These are phyloP conservation scores for Suillus discolor DNA, from an alignment of 768 basidiomycete species.

Conservation along the genomic window DNA sequence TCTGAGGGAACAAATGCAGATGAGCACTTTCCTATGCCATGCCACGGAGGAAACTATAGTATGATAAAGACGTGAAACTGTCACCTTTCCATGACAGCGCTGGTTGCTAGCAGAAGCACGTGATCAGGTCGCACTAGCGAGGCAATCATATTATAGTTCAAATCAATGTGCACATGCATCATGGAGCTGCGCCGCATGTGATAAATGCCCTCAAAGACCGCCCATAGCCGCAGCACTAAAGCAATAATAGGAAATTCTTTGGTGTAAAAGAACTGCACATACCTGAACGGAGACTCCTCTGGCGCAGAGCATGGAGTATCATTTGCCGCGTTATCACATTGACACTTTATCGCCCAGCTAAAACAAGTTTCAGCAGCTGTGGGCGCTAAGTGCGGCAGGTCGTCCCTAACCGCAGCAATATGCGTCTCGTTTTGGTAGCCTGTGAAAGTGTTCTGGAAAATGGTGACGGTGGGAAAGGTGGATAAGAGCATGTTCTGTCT, in stretches of 20 bases:
- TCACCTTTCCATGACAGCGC: neutral
- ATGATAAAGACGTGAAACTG: neutral
- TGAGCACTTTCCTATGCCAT: constrained; percentile 8
- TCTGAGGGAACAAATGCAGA: constrained; percentile 14
- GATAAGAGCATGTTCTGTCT: neutral
- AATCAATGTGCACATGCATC: neutral
- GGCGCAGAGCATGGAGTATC: neutral
- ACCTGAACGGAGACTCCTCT: neutral
- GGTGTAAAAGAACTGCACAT: neutral
- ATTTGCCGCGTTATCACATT: neutral
- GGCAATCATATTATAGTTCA: neutral
- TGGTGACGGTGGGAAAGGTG: neutral
- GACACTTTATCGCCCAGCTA: neutral
- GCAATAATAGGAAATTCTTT: neutral
- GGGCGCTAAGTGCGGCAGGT: neutral
- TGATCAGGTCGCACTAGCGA: constrained; percentile 7
- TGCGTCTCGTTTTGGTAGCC: neutral
- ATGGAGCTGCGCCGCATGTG: neutral
- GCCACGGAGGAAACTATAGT: constrained; percentile 11
- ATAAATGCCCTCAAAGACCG: neutral
- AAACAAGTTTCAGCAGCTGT: neutral
- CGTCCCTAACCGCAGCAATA: neutral
- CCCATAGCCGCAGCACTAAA: neutral
- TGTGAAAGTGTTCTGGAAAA: neutral
- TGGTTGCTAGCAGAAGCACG: constrained; percentile 13